phyloP scores from a whole-genome alignment of 1,284 basidiomycete species.

The Leccinum pallidistipes region DNA sequence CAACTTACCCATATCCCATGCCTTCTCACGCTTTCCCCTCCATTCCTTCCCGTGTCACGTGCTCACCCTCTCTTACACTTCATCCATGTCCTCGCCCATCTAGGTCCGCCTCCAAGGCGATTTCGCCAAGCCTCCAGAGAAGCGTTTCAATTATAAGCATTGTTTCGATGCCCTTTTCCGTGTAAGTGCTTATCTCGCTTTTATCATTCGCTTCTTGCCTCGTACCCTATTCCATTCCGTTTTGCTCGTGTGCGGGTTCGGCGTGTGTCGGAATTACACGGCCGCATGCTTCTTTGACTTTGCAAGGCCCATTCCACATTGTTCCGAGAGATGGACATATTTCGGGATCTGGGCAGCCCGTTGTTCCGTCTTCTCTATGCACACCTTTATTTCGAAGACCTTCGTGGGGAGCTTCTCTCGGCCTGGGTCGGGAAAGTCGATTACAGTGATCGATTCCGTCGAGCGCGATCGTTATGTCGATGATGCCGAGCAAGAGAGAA shows the following conservation, averaged over 20 bases:
- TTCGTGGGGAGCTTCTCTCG: background rate
- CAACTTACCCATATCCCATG: conserved; percentile 21
- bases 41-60: conserved; percentile 17
- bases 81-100: background rate
- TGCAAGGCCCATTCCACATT: background rate
- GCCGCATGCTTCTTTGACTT: background rate
- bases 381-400: background rate
- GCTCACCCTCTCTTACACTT: conserved; percentile 5
- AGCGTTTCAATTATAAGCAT: conserved; percentile 85
- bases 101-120: conserved; percentile 77
- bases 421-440: background rate
- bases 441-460: background rate
- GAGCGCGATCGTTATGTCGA: background rate
- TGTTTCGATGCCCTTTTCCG: conserved; percentile 82
- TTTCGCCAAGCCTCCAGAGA: conserved; percentile 81
- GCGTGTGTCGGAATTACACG: background rate
- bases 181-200: conserved; percentile 41
- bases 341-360: conserved; percentile 2
- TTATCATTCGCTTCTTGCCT: background rate
- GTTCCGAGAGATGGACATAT: conserved; percentile 7
- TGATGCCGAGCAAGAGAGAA: background rate
- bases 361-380: background rate
- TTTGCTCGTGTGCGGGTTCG: background rate
- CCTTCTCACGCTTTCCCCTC: conserved; percentile 8
- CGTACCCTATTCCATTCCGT: background rate